Conservation (phyloP, 805 yeast species). For the Nadsonia fulvescens region DNA sequence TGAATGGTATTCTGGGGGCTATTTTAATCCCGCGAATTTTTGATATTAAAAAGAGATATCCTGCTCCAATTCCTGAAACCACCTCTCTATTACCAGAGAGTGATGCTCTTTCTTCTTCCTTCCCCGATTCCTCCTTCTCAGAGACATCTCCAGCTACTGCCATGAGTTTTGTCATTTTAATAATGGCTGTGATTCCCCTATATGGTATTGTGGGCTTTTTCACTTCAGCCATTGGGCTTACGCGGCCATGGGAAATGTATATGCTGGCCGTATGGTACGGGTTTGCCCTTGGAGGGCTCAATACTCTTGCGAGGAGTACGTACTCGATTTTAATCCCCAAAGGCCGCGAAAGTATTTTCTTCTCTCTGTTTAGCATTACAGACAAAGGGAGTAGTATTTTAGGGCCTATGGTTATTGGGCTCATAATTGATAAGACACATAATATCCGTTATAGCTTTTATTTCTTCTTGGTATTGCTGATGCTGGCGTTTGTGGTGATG, state of each 20-base stretch:
- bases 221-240: constrained; percentile 36
- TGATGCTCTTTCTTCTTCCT: too few species aligned
- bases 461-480: constrained; percentile 34
- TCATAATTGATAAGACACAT: constrained; percentile 55
- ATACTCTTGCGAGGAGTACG: constrained; percentile 50
- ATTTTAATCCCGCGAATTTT: constrained; percentile 31
- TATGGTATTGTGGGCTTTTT: constrained; percentile 56
- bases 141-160: constrained; percentile 26
- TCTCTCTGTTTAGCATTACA: constrained; percentile 58
- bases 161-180: constrained; percentile 32
- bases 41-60: too few species aligned
- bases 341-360: constrained; percentile 60
- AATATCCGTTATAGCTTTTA: constrained; percentile 58
- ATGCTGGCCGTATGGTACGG: constrained; percentile 61
- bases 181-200: constrained; percentile 51
- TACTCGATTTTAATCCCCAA: constrained; percentile 53
- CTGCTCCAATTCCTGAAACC: too few species aligned
- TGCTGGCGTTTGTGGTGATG: constrained; percentile 42
- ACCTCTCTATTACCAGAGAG: too few species aligned
- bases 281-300: constrained; percentile 51
- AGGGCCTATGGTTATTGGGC: constrained; percentile 58
- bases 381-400: constrained; percentile 64
- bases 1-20: constrained; percentile 54
- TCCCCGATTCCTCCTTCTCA: too few species aligned
- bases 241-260: constrained; percentile 50